Evolutionary conservation across 306 rosid species (phyloP), one percentile per base, ranked within the genome.

Genomic region (Dalbergia oliveri): DNA sequence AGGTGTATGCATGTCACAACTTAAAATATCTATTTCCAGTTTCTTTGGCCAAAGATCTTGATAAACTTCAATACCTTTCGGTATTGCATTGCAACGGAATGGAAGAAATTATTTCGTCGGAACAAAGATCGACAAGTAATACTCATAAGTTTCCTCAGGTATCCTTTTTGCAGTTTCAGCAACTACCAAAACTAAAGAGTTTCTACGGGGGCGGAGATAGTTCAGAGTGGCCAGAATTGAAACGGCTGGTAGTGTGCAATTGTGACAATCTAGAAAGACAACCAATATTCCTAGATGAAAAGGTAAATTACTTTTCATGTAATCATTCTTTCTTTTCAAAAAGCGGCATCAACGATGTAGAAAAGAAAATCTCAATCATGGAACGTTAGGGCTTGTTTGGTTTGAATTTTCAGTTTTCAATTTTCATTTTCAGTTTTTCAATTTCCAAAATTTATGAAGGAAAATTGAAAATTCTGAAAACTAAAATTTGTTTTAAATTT

Each of bases 11-110:
- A 1, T 34, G 84, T 49, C 1, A 8, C 34, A 26, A 21, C 0
- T 44, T 79, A 44, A 15, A 70, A 43, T 47, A 69, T 73, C 21
- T 83, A 13, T 79, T 83, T 37, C 84, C 87, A 53, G 7, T 64
- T 68, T 53, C 85, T 19, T n/a, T 85, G 26, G 67, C 73, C 61
- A 85, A 6, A 7, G 54, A 6, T 56, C 73, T 82, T 53, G 3
- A 54, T 13, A 80, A 50, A 2, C 26, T 64, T 1, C 31, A 66
- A 35, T 0, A 4, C 21, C 34, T 85, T 72, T 0, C 0, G 4
- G 15, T 81, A 35, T 0, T 0, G 0, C 0, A 4, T 0, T 83
- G 83, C 13, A 0, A 0, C 2, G 39, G 4, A 23, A 70, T 72
- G 82, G n/a, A 65, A 51, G 75, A 81, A 16, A 81, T 81, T 56